A percentile compares a stretch with the other conserved stretches of the same genome.
These are phyloP conservation scores for Schizosaccharomyces octosporus DNA, from an alignment of 805 yeast species.

Conservation along the genomic window DNA sequence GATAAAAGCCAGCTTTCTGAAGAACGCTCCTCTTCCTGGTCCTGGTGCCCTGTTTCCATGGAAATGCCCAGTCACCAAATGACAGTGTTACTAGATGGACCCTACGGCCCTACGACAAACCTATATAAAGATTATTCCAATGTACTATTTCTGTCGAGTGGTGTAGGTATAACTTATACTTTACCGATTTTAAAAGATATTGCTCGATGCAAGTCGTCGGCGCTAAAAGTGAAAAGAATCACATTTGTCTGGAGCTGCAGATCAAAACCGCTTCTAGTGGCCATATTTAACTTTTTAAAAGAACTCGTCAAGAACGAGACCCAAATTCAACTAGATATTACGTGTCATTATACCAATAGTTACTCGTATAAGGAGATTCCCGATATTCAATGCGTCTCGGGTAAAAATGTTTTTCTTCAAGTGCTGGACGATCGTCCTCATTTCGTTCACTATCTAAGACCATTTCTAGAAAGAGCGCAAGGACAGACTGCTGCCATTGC, in stretches of 20 bases:
- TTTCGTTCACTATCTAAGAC: background rate
- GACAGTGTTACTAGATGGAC: background rate
- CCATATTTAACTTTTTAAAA: background rate
- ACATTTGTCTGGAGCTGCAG: background rate
- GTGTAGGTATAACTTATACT: slow-evolving; percentile 61
- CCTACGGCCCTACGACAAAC: background rate
- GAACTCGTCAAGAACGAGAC: background rate
- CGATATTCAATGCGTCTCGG: background rate
- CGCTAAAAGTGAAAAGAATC: background rate
- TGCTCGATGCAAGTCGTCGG: background rate
- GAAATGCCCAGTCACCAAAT: background rate
- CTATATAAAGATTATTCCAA: background rate
- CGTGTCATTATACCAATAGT: background rate
- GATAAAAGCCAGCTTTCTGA: background rate
- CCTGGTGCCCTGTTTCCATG: background rate
- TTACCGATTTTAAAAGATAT: slow-evolving; percentile 25
- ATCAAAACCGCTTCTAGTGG: background rate
- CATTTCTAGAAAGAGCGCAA: background rate
- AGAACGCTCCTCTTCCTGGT: background rate
- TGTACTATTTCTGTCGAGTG: slow-evolving; percentile 32
- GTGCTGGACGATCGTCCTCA: background rate
- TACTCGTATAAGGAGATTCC: background rate
- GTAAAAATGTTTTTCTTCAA: background rate
- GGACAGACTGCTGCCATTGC: background rate
- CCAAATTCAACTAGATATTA: background rate